Evolutionary conservation across 1,284 basidiomycete genomes (phyloP).

Genomic region (Irpex sp.): DNA sequence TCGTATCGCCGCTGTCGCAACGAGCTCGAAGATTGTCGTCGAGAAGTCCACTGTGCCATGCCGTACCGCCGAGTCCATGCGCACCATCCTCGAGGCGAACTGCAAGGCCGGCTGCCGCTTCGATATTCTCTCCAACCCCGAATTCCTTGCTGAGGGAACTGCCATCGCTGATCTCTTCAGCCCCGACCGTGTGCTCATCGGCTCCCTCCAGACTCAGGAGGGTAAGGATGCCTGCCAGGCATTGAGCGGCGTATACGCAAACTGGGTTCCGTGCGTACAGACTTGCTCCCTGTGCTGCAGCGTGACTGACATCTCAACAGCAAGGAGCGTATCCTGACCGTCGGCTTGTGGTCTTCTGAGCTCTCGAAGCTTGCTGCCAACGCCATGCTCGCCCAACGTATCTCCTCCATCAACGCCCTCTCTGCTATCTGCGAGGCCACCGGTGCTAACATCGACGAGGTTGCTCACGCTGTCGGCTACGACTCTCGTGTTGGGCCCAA

Average conservation of each 20-base stretch:
- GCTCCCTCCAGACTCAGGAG: conserved; percentile 86
- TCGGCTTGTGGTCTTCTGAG: conserved; percentile 98
- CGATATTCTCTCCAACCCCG: conserved; percentile 98
- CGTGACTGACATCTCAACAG: conserved; percentile 29
- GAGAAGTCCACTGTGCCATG: conserved; percentile 99
- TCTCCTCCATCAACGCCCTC: conserved; percentile 97
- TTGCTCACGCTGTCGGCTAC: conserved; percentile 90
- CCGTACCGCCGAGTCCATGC: conserved; percentile 98
- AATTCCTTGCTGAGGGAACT: conserved; percentile 98
- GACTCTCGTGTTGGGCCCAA: conserved; percentile 93
- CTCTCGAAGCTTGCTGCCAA: conserved; percentile 98
- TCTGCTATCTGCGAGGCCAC: conserved; percentile 99
- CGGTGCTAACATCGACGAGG: conserved; percentile 98
- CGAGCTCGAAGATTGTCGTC: conserved; percentile 94
- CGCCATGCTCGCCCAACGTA: conserved; percentile 97
- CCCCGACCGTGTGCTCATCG: conserved; percentile 96
- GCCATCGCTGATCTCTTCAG: conserved; percentile 86
- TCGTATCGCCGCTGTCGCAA: conserved; percentile 90
- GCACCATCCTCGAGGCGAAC: conserved; percentile 97
- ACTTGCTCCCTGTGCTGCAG: background rate
- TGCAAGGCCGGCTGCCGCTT: conserved; percentile 89
- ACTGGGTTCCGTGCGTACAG: conserved; percentile 87
- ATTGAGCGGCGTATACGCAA: conserved; percentile 81
- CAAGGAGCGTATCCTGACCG: conserved; percentile 81
- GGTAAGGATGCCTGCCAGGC: conserved; percentile 81